Percentiles rank a stretch among this genome's conserved stretches.
These are phyloP conservation scores for Pseudogymnoascus destructans DNA, from an alignment of 2,329 filamentous ascomycete species.

Conservation along the genomic window DNA sequence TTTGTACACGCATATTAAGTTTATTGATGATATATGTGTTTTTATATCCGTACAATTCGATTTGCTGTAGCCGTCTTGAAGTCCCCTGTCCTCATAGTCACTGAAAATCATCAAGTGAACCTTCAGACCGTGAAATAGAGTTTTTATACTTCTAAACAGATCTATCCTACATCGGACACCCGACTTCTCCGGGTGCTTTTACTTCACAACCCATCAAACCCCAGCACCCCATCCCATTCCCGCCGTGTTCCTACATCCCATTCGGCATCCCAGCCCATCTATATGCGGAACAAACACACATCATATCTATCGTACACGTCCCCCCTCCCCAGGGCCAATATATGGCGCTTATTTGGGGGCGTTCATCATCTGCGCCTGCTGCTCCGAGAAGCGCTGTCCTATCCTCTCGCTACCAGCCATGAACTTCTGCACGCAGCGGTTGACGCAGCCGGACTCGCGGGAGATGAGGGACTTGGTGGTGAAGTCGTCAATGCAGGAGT, in stretches of 20 bases:
- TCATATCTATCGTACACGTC: conserved; percentile 4
- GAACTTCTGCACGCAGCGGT: conserved; percentile 92
- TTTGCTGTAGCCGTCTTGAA: neutral
- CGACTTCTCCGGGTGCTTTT: neutral
- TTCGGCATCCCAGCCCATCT: neutral
- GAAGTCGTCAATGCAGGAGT: conserved; percentile 96
- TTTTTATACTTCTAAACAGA: neutral
- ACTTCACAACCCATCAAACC: neutral
- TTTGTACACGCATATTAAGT: conserved; percentile 2
- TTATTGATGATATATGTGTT: neutral
- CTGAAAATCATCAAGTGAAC: neutral
- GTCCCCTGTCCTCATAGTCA: neutral
- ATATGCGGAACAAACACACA: neutral
- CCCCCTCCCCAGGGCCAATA: neutral
- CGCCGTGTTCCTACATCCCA: neutral
- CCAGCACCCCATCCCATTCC: neutral
- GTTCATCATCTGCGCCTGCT: conserved; percentile 45
- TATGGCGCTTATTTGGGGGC: neutral
- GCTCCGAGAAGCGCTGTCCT: conserved; percentile 75
- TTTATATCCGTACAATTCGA: neutral
- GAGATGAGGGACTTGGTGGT: conserved; percentile 86
- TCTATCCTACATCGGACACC: conserved; percentile 1
- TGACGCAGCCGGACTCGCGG: conserved; percentile 82
- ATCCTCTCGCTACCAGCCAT: conserved; percentile 84
- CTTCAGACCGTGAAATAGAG: neutral